A percentile compares a stretch with the other conserved stretches of the same genome.
These are phyloP conservation scores for Rhizopogon roseolus DNA, from an alignment of 768 basidiomycete genomes.

Conservation along the genomic window DNA sequence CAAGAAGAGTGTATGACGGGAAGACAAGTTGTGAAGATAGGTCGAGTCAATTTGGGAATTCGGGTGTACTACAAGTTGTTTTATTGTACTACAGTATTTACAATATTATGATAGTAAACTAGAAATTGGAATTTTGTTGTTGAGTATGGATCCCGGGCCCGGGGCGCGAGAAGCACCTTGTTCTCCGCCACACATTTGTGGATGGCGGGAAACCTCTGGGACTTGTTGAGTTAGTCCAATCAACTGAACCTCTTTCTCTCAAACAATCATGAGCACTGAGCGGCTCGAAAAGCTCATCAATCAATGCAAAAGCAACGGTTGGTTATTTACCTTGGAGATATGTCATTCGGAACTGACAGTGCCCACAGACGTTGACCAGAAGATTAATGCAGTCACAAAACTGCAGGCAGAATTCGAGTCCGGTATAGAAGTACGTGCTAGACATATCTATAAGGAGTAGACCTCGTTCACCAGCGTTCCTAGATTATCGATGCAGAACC, in stretches of 20 bases:
- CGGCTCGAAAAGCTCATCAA: constrained; percentile 55
- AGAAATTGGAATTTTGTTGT: not conserved
- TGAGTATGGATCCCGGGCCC: not conserved
- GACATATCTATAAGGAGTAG: not conserved
- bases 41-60: not conserved
- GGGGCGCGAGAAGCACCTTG: constrained; percentile 1
- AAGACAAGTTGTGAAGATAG: not conserved
- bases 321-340: constrained; percentile 10
- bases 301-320: constrained; percentile 66
- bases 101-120: too few relatives aligned
- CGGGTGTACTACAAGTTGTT: not conserved
- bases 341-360: constrained; percentile 5
- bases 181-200: constrained; percentile 17
- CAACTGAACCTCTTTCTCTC: constrained; percentile 7
- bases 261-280: constrained; percentile 47
- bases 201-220: constrained; percentile 8
- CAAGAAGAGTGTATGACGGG: constrained; percentile 29
- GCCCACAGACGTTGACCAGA: constrained; percentile 67
- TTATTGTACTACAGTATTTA: too few relatives aligned
- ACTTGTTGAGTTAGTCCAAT: constrained; percentile 13
- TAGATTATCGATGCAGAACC: constrained; percentile 73
- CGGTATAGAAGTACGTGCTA: constrained; percentile 54
- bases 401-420: constrained; percentile 72
- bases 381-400: constrained; percentile 76
- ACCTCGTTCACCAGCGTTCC: not conserved